Base-by-base conservation (phyloP, 2,329 filamentous ascomycete species). In the Fusarium sp. region DNA sequence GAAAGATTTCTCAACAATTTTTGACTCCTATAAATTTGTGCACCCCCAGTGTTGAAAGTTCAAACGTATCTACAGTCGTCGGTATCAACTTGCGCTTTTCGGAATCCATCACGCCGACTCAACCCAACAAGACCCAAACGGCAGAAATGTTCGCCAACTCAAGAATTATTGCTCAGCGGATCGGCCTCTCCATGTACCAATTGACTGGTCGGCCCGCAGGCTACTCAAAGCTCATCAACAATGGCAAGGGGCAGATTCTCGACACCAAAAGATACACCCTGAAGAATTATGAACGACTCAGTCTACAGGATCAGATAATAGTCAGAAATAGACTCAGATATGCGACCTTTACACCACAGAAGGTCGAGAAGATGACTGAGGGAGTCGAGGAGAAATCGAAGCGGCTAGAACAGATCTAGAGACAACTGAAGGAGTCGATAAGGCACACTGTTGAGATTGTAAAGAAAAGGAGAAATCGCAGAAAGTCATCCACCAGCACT, bases 141-240 rank as follows among this genome's bases (percentile, higher is more conserved):
- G 14, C 3, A 39, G 6, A 27, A 40, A 58, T 56, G 50, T 8
- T 5, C 9, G 23, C 30, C 10, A 1, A n/a, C 4, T 6, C 14
- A 11, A 13, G 20, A 27, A 7, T 40, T 14, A 6, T 8, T 3
- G n/a, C 25, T 14, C 56, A n/a, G 3, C 13, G 10, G 19, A 15
- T 5, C 22, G 14, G 15, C 10, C 14, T 35, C 17, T 20, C 27
- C 4, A 4, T 4, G 2, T 4, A 7, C 14, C 7, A 1, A 13
- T 8, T 15, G 11, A 23, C 11, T 7, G 19, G n/a, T 3, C 19
- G 2, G 8, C 33, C 46, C 20, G n/a, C 33, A 1, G n/a, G 50
- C 14, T 47, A 58, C n/a, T 22, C 33, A n/a, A 56, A 30, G 4
- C 7, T 56, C 2, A 17, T 58, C 20, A 33, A 41, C 9, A 39